Evolutionary conservation across 163 green algal species (phyloP).

Genomic region (Dunaliella salina): DNA sequence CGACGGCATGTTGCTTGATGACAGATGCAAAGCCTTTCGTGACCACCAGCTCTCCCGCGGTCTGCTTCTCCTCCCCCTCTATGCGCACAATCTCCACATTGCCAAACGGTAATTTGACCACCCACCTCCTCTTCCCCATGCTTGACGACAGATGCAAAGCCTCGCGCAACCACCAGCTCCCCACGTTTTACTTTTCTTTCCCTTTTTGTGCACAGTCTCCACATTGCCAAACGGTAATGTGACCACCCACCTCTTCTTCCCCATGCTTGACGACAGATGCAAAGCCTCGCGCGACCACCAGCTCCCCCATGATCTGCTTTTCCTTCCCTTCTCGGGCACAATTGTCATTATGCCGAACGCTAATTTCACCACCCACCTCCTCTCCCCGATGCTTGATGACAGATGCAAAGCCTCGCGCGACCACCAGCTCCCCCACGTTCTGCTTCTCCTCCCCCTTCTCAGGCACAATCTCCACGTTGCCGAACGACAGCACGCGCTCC

Average conservation of each 20-base stretch:
- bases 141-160: too few relatives aligned
- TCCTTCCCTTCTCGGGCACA: constrained; percentile 53
- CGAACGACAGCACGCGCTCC: constrained; percentile 70
- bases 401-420: constrained; percentile 75
- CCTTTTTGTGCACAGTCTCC: constrained; percentile 55
- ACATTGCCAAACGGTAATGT: constrained; percentile 42
- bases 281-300: constrained; percentile 78
- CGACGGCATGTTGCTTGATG: too few relatives aligned
- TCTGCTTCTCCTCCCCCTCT: constrained; percentile 54
- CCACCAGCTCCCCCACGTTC: constrained; percentile 79
- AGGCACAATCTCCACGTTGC: constrained; percentile 64
- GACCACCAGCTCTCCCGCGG: constrained; percentile 67
- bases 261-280: constrained; percentile 49
- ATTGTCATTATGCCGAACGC: constrained; percentile 73
- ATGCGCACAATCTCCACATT: constrained; percentile 65
- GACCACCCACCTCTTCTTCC: constrained; percentile 29
- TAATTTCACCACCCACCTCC: constrained; percentile 16
- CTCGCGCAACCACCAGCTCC: constrained; percentile 1
- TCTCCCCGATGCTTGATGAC: constrained; percentile 40
- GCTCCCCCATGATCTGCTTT: constrained; percentile 71
- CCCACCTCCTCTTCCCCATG: too few relatives aligned
- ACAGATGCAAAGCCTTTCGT: too few relatives aligned
- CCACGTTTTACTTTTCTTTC: constrained; percentile 63
- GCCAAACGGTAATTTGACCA: neutral
- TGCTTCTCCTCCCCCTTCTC: constrained; percentile 55